Evolutionary conservation across 345 rosid genomes (phyloP).

Genomic region (Eucalyptus erythrocorys): DNA sequence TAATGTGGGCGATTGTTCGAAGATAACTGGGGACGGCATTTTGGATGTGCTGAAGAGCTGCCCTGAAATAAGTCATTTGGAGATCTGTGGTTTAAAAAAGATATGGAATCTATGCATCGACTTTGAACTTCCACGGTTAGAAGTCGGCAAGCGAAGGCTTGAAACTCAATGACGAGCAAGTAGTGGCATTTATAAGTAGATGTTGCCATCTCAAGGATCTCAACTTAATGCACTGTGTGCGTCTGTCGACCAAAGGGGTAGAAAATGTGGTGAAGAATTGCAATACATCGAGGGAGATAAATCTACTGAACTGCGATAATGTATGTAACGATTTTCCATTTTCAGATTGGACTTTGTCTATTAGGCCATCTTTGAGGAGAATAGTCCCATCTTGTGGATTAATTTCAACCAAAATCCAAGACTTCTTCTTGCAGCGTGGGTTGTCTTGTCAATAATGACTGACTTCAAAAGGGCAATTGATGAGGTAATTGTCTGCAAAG

Average conservation of each 20-base stretch:
- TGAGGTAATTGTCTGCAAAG: too few species aligned
- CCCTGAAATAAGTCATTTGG: conserved; percentile 24
- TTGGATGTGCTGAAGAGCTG: conserved; percentile 26
- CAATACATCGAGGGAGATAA: conserved; percentile 35
- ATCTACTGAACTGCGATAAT: conserved; percentile 25
- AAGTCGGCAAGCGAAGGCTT: conserved; percentile 35
- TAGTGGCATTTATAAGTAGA: conserved; percentile 29
- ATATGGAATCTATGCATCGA: conserved; percentile 17
- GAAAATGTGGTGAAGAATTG: conserved; percentile 39
- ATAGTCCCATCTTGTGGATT: too few species aligned
- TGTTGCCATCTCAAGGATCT: conserved; percentile 30
- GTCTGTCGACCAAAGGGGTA: conserved; percentile 48
- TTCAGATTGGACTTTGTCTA: conserved; percentile 38
- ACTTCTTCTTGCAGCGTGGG: conserved; percentile 60
- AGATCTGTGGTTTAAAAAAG: conserved; percentile 27
- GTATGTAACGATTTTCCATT: conserved; percentile 7
- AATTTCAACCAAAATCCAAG: conserved; percentile 22
- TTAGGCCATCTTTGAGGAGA: conserved; percentile 42
- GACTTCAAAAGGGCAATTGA: too few species aligned
- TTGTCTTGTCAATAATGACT: conserved; percentile 23
- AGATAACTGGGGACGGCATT: conserved; percentile 41
- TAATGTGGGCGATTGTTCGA: conserved; percentile 25
- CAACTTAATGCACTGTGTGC: conserved; percentile 38
- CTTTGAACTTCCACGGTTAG: conserved; percentile 46
- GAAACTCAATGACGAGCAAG: conserved; percentile 23